These are phyloP conservation scores for Trichophyton simii DNA, from an alignment of 2,329 filamentous ascomycete species.

Conservation along the genomic window DNA sequence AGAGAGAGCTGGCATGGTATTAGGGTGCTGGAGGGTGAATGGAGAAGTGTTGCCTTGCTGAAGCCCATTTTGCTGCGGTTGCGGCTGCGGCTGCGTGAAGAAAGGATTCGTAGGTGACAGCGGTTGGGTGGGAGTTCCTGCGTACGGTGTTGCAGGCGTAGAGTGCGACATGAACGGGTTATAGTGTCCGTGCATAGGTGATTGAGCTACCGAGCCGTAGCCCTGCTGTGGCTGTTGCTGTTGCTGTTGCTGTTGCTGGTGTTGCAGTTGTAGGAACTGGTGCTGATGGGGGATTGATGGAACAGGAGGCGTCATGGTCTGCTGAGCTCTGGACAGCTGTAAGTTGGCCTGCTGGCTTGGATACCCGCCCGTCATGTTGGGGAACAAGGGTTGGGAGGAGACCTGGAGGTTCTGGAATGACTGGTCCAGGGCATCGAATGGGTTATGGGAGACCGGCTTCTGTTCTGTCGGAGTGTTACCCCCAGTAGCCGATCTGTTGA, in stretches of 20 bases:
- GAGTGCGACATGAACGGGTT: conserved; percentile 18
- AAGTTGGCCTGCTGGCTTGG: conserved; percentile 27
- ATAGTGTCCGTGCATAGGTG: conserved; percentile 16
- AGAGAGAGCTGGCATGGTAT: not conserved
- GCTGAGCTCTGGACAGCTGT: conserved; percentile 29
- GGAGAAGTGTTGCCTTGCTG: conserved; percentile 11
- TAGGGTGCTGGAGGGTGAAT: conserved; percentile 18
- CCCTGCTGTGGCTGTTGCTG: conserved; percentile 9
- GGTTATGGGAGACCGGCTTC: conserved; percentile 44
- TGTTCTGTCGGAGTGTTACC: conserved; percentile 13
- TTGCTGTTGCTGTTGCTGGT: conserved; percentile 15
- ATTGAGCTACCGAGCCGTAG: conserved; percentile 7
- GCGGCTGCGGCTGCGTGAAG: conserved; percentile 21
- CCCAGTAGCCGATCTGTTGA: conserved; percentile 19
- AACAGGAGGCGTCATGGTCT: conserved; percentile 33
- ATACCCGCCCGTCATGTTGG: conserved; percentile 59
- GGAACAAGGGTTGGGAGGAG: conserved; percentile 55
- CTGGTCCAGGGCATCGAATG: conserved; percentile 55
- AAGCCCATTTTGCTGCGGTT: conserved; percentile 7
- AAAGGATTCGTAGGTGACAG: conserved; percentile 24
- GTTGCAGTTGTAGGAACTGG: not conserved
- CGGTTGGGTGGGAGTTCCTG: conserved; percentile 16
- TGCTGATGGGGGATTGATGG: conserved; percentile 8
- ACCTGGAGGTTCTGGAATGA: conserved; percentile 67
- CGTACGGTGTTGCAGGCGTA: conserved; percentile 17